phyloP scores from a whole-genome alignment of 2,329 filamentous ascomycete genomes.

The Alternaria gansuensis region DNA sequence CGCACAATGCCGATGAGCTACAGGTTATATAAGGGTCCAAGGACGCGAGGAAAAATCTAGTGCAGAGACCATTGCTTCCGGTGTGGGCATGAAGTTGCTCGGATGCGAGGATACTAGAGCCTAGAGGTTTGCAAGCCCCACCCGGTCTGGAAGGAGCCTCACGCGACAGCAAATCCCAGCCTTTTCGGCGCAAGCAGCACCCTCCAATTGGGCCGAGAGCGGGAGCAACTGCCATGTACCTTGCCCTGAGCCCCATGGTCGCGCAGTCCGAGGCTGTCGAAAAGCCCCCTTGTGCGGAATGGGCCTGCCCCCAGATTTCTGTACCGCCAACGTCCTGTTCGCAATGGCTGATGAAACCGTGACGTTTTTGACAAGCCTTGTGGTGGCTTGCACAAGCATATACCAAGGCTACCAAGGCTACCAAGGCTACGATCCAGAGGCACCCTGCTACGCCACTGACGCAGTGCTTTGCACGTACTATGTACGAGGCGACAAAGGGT shows the following conservation, averaged over 20 bases:
- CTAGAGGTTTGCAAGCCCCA: conserved; percentile 27
- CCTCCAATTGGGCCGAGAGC: conserved; percentile 15
- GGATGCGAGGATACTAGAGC: conserved; percentile 20
- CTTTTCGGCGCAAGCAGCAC: conserved; percentile 9
- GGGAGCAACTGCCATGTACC: conserved; percentile 12
- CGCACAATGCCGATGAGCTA: conserved; percentile 1
- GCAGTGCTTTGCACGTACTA: conserved; percentile 11
- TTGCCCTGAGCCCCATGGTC: conserved; percentile 10
- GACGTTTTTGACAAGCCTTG: conserved; percentile 28
- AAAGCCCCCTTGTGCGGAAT: background rate
- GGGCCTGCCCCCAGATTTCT: conserved; percentile 19
- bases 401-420: background rate
- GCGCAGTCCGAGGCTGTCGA: background rate
- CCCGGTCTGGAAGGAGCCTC: conserved; percentile 26
- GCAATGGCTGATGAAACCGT: background rate
- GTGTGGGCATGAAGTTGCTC: conserved; percentile 20
- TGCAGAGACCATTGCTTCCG: conserved; percentile 32
- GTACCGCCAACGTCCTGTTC: background rate
- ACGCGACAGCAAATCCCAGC: conserved; percentile 27
- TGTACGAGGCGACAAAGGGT: conserved; percentile 9
- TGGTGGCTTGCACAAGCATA: conserved; percentile 30
- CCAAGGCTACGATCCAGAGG: conserved; percentile 20
- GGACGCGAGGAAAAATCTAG: conserved; percentile 33
- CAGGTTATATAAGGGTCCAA: conserved; percentile 35
- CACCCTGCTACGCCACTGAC: conserved; percentile 17